Evolutionary conservation across 176 grass and related monocot genomes (phyloP), one percentile per base, ranked within the genome.

Genomic region (Eleusine indica): DNA sequence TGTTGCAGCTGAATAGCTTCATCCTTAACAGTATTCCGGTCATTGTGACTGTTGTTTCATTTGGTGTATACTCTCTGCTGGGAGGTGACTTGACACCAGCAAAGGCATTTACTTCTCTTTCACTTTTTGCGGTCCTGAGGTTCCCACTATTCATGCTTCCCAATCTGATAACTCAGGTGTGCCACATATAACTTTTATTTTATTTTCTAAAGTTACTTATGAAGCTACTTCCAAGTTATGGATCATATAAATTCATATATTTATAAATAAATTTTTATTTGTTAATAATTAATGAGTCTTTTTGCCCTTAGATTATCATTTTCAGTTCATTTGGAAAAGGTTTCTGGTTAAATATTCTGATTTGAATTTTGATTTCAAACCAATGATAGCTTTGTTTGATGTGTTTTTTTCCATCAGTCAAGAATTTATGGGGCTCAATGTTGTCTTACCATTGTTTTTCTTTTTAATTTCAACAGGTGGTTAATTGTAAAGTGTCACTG

Each of bases 81-180:
- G 96, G 96, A 86, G 96, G 93, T 70, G 91, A 96, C 42, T 84
- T 99, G 69, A 99, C 96, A 79, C 93, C 96, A 85, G 89, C 96
- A 85, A 99, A 96, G 83, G 96, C 96, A 47, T 99, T 99, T 87
- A 99, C 96, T 61, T 96, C 96, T 43, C 96, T 99, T 62, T 96
- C 96, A 77, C 79, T 99, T 57, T 99, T 99, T 89, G 60, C 96
- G 15, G 93, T 99, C 63, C 84, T 99, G 71, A 96, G 96, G 89
- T 96, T 99, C 76, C 96, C 96, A 79, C 91, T 99, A 54, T 99
- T 90, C 88, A 91, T 90, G 91, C 89, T 99, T 44, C 96, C 93
- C 29, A 99, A 96, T 92, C 87, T 99, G 80, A 94, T 99, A 82
- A 99, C 96, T 87, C 96, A 99, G 96, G 96, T 99, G 52, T 65